Evolutionary conservation across 139 green algal species (phyloP), one percentile per base, ranked within the genome.

Genomic region (Yamagishiella unicocca): DNA sequence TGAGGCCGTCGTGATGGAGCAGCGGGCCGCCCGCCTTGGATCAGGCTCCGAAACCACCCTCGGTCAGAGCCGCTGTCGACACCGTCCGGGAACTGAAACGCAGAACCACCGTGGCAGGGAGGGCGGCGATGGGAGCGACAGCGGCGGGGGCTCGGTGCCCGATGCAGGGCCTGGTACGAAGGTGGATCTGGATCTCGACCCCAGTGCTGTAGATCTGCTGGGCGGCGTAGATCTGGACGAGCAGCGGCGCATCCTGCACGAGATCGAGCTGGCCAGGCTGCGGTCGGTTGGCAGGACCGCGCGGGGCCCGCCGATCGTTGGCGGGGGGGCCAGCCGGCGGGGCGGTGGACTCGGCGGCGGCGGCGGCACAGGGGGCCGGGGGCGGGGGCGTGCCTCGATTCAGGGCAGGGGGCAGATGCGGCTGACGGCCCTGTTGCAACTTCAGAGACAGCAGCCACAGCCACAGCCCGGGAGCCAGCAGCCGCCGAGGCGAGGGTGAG

Each of bases 181-280:
- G n/a, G n/a, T n/a, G 29, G 10, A 5, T 33, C 62, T 35, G 62
- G 31, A 68, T 55, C 24, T 38, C 14, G 33, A 58, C 64, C 40
- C 45, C 10, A 40, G 46, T n/a, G 29, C 58, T 1, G 10, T 2
- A 17, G 78, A 74, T 75, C 33, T 78, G 25, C 33, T 64, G 35
- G n/a, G 33, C 25, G 71, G 67, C 5, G 89, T 90, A 17, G 55
- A 88, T 53, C 27, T 92, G 24, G 43, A 45, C 29, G 89, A 90
- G 89, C 89, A 92, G 78, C 75, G 77, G 21, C 67, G 61, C 4
- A 92, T 92, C 54, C 68, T 92, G 76, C 77, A 80, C 29, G 89
- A 92, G 25, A 88, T 92, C 17, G 55, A 92, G 77, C 40, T 88
- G 82, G 35, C 53, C 8, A 37, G 85, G 72, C 35, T 85, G 67